Evolutionary conservation across 306 rosid species (phyloP).

Genomic region (Lathyrus oleraceus): DNA sequence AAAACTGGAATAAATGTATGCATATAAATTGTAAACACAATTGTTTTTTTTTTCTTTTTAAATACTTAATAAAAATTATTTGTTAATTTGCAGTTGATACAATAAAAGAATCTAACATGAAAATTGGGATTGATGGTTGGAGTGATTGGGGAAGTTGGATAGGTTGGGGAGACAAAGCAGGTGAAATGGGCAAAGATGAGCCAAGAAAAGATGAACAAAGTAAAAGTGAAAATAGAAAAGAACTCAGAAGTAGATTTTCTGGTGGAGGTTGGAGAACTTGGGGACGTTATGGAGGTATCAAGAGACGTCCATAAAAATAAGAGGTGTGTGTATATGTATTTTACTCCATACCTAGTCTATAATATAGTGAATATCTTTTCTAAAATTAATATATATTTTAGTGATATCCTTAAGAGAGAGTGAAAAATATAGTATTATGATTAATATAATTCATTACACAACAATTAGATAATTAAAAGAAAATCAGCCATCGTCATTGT

Average conservation of each 20-base stretch:
- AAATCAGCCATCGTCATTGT: too few relatives aligned
- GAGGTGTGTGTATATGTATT: too few relatives aligned
- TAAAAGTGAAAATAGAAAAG: neutral
- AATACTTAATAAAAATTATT: neutral
- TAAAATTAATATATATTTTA: too few relatives aligned
- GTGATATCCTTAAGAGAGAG: too few relatives aligned
- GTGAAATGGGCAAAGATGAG: neutral
- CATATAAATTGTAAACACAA: neutral
- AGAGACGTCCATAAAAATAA: neutral
- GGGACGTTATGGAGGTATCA: neutral
- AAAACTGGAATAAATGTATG: neutral
- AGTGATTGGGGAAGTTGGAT: neutral
- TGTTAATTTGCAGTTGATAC: neutral
- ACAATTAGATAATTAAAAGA: too few relatives aligned
- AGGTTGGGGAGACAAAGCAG: neutral
- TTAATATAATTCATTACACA: too few relatives aligned
- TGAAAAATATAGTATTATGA: too few relatives aligned
- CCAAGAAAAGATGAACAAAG: neutral
- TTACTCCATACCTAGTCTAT: too few relatives aligned
- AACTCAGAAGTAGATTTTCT: neutral
- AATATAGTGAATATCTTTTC: too few relatives aligned
- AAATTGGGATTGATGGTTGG: neutral
- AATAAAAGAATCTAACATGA: neutral
- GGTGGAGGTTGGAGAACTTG: neutral
- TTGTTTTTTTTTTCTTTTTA: neutral